Conservation (phyloP, 2,329 filamentous ascomycete species). For the Sphaerulina musiva region DNA sequence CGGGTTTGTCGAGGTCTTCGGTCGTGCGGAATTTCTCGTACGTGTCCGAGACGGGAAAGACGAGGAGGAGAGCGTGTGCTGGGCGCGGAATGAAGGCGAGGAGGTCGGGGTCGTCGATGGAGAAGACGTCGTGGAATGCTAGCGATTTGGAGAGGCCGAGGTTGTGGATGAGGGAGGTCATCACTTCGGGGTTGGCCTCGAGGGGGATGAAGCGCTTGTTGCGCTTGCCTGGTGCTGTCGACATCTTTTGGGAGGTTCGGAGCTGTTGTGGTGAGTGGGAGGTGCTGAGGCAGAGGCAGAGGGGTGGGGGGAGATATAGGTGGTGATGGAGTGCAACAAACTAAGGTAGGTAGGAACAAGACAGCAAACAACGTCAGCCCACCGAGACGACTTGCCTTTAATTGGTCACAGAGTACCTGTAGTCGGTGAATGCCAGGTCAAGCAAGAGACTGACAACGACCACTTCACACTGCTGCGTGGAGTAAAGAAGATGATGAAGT, state of each 20-base stretch:
- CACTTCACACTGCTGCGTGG: too few species aligned
- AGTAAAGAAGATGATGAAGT: neutral
- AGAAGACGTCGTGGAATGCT: slow-evolving; percentile 84
- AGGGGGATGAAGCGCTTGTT: slow-evolving; percentile 13
- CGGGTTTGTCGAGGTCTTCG: slow-evolving; percentile 60
- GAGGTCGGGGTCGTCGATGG: slow-evolving; percentile 75
- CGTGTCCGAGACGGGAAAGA: slow-evolving; percentile 74
- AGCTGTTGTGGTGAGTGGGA: neutral
- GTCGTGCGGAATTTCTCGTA: slow-evolving; percentile 71
- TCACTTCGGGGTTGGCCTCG: slow-evolving; percentile 79
- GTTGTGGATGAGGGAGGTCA: slow-evolving; percentile 73
- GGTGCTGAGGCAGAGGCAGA: neutral
- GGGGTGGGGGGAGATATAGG: too few species aligned
- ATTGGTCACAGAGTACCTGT: too few species aligned
- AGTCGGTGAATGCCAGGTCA: too few species aligned
- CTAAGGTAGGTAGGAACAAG: too few species aligned
- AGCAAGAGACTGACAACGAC: too few species aligned
- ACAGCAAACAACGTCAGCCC: too few species aligned
- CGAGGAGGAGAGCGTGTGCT: slow-evolving; percentile 78
- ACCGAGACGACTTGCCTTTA: too few species aligned
- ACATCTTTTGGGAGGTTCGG: neutral
- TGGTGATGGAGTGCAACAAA: neutral
- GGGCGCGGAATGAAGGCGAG: slow-evolving; percentile 84
- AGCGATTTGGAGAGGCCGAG: slow-evolving; percentile 76
- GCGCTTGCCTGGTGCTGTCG: slow-evolving; percentile 5